Percentiles rank a stretch among this genome's conserved stretches.
Evolutionary conservation across 352 stramenopile genomes (phyloP).

Genomic region (Pythium angustatum): DNA sequence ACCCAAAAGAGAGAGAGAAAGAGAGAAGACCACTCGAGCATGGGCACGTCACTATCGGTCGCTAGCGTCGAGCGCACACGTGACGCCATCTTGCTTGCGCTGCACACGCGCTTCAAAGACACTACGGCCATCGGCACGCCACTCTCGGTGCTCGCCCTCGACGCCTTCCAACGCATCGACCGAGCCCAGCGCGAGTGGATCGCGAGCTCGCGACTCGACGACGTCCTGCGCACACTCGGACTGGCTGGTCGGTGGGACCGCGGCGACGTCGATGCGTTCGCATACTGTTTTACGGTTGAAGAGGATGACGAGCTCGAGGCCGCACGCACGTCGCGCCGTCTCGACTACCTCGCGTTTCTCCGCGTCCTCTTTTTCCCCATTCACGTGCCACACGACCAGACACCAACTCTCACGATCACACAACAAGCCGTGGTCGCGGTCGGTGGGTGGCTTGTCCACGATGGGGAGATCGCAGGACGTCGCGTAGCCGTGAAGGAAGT

Average conservation of each 20-base stretch:
- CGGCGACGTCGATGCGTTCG: constrained; percentile 16
- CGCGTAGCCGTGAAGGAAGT: constrained; percentile 19
- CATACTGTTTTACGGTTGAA: constrained; percentile 4
- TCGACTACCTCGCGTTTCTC: constrained; percentile 49
- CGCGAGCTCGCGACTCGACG: constrained; percentile 9
- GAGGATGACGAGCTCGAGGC: not conserved
- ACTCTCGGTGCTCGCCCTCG: constrained; percentile 8
- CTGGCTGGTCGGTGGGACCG: constrained; percentile 10
- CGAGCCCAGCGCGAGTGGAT: constrained; percentile 6
- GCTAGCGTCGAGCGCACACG: constrained; percentile 16
- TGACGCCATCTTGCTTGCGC: constrained; percentile 19
- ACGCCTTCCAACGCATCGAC: constrained; percentile 11
- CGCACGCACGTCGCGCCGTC: constrained; percentile 12
- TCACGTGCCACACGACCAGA: not conserved
- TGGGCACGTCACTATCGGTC: constrained; percentile 22
- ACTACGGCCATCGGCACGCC: not conserved
- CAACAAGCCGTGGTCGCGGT: constrained; percentile 9
- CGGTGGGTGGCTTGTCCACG: constrained; percentile 9
- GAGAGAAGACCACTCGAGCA: no score
- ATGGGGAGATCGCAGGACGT: not conserved
- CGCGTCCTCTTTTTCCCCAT: constrained; percentile 62
- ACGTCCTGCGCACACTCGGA: constrained; percentile 6
- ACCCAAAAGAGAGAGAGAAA: no score
- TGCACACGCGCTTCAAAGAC: constrained; percentile 7
- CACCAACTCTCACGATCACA: constrained; percentile 13